These are phyloP conservation scores for Pistacia atlantica DNA, from an alignment of 345 rosid genomes.

Conservation along the genomic window DNA sequence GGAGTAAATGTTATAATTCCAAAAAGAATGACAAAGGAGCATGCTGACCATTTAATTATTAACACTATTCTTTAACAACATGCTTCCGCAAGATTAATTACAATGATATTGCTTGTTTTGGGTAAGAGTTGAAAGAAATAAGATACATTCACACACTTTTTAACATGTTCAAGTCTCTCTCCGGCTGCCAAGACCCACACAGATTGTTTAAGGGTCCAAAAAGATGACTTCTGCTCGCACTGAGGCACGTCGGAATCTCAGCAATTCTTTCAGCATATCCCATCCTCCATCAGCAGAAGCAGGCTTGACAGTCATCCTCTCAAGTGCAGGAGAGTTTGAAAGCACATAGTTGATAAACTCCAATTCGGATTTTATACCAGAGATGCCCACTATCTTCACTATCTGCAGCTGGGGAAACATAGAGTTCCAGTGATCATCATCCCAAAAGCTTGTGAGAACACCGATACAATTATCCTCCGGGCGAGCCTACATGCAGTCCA, in stretches of 20 bases:
- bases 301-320: slow-evolving; percentile 60
- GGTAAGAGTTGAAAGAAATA: not conserved
- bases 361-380: slow-evolving; percentile 51
- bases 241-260: slow-evolving; percentile 62
- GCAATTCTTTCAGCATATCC: slow-evolving; percentile 55
- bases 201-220: slow-evolving; percentile 45
- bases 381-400: slow-evolving; percentile 47
- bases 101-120: not conserved
- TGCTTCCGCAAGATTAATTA: not conserved
- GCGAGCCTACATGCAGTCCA: slow-evolving; percentile 44
- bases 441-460: slow-evolving; percentile 38
- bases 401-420: slow-evolving; percentile 50
- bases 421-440: slow-evolving; percentile 45
- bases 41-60: no score
- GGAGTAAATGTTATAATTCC: no score
- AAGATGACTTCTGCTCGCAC: slow-evolving; percentile 52
- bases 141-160: not conserved
- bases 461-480: slow-evolving; percentile 38
- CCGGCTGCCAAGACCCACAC: not conserved
- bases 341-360: slow-evolving; percentile 61
- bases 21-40: no score
- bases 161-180: not conserved
- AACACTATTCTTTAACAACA: not conserved
- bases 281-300: slow-evolving; percentile 42
- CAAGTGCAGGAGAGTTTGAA: slow-evolving; percentile 58